Base-by-base conservation (phyloP, 1,284 basidiomycete genomes). In the Thelephora terrestris region DNA sequence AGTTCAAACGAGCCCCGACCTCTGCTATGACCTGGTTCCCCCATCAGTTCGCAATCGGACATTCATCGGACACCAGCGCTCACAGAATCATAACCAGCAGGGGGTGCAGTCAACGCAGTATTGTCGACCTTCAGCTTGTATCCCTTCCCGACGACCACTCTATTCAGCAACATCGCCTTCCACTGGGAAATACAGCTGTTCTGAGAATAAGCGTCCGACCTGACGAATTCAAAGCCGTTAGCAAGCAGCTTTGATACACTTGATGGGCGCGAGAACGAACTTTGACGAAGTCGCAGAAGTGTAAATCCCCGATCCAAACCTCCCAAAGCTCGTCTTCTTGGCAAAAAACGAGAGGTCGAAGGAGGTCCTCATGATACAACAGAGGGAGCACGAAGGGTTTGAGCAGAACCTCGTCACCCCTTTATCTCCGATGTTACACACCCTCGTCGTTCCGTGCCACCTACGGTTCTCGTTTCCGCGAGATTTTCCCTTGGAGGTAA, bases 311-410 rank as follows among this genome's bases (percentile, higher is more conserved):
- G 68, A 72, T 39, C 81, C 81, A 48, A 81, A 82, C 20, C 78
- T 73, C 55, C 80, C 76, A 76, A 77, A 81, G 12, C 76, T 75
- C 7, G 78, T 81, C 65, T 79, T 80, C 65, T 74, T 78, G 5
- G 75, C 76, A 54, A 72, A 80, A 14, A 78, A 66, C 48, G 66
- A 67, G 51, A 83, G 57, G 55, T 80, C 76, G 52, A 74, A 83
- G 1, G 80, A 83, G 1, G 73, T 76, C 45, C 68, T 68, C 46
- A 81, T 64, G 55, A 83, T 81, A 43, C 65, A 67, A 53, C 80
- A 81, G 46, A 81, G 62, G 1, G 77, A 74, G 54, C 80, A 83
- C 14, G 66, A 73, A 2, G 66, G 44, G 3, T 77, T 74, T 7
- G 68, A 57, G 58, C 80, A 83, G 39, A 79, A 71, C 40, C 67